These are phyloP conservation scores for Zygnema cylindricum DNA, from an alignment of 139 green algal genomes.

Conservation along the genomic window DNA sequence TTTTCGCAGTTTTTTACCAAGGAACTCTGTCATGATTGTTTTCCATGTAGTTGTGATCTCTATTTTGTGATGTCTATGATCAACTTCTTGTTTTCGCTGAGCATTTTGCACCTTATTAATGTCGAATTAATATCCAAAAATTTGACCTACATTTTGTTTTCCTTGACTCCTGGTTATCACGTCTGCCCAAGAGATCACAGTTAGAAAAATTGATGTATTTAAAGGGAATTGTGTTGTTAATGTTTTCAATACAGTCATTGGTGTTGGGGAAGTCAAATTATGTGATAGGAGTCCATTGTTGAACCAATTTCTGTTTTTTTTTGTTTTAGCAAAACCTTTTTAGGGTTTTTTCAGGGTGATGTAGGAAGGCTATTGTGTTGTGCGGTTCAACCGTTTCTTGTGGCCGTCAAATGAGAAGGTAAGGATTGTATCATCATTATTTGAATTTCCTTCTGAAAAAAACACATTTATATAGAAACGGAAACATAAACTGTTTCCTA, in stretches of 20 bases:
- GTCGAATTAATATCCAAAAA: background rate
- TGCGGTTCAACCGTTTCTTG: conserved; percentile 79
- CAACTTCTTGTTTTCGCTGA: too few species aligned
- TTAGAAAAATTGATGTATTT: too few species aligned
- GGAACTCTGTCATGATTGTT: too few species aligned
- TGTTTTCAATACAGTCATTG: too few species aligned
- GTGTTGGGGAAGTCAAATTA: too few species aligned
- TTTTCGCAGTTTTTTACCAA: too few species aligned
- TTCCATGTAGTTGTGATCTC: too few species aligned
- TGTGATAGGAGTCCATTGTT: background rate
- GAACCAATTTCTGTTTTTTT: background rate
- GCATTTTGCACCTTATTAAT: conserved; percentile 6
- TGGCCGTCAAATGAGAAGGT: conserved; percentile 70
- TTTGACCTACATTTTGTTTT: background rate
- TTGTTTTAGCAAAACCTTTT: background rate
- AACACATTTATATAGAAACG: too few species aligned
- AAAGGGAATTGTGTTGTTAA: background rate
- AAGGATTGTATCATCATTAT: background rate
- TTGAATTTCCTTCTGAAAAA: background rate
- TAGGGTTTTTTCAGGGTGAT: background rate
- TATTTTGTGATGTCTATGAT: too few species aligned
- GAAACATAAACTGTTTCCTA: too few species aligned
- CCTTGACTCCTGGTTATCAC: background rate
- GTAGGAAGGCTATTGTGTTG: conserved; percentile 64
- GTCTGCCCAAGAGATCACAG: too few species aligned